Evolutionary conservation across 345 rosid genomes (phyloP).

Genomic region (Linum lewisii): DNA sequence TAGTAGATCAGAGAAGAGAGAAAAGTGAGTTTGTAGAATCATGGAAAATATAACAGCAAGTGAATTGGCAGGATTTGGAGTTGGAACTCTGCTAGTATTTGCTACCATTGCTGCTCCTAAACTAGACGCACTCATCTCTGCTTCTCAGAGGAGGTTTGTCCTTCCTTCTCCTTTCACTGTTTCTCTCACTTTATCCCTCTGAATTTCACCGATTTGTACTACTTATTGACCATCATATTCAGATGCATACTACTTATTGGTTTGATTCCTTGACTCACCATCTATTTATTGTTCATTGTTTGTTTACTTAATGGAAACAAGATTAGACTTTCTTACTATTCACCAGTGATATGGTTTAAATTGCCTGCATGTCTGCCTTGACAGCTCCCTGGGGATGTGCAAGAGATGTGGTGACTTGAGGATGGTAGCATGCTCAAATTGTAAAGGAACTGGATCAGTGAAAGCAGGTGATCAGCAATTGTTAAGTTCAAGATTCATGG

Average conservation of each 20-base stretch:
- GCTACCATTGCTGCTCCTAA: slow-evolving; percentile 63
- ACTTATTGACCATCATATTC: no score
- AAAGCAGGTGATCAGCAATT: slow-evolving; percentile 34
- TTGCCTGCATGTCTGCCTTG: no score
- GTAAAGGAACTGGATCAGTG: slow-evolving; percentile 64
- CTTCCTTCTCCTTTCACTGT: neutral
- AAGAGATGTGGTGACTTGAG: slow-evolving; percentile 67
- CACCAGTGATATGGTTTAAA: no score
- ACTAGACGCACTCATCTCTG: slow-evolving; percentile 58
- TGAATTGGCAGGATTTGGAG: slow-evolving; percentile 65
- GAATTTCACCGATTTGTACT: no score
- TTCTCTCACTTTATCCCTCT: no score
- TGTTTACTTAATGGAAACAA: no score
- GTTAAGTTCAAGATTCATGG: slow-evolving; percentile 35
- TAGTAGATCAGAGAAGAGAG: neutral
- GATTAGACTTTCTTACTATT: no score
- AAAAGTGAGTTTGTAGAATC: slow-evolving; percentile 3
- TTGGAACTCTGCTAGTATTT: slow-evolving; percentile 51
- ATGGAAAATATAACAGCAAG: slow-evolving; percentile 62
- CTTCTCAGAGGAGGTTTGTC: slow-evolving; percentile 58
- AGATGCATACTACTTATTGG: no score
- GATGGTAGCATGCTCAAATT: slow-evolving; percentile 64
- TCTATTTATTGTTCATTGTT: no score
- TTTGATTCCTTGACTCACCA: no score
- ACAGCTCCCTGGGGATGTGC: slow-evolving; percentile 84